Evolutionary conservation across 148 eudicot genomes (phyloP).

Genomic region (Heliosperma pusillum): DNA sequence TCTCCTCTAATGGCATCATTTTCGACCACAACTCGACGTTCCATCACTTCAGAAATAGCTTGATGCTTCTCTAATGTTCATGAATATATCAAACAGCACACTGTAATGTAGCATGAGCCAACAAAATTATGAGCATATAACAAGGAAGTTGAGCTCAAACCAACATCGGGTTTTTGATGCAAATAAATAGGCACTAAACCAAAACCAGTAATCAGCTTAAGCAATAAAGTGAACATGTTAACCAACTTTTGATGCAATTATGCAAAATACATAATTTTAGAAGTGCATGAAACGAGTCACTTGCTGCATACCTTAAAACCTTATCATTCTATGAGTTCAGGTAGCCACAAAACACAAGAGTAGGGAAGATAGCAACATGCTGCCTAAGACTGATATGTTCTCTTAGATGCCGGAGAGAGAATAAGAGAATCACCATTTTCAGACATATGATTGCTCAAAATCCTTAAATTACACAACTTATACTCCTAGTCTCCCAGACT

Average conservation of each 20-base stretch:
- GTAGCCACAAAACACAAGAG: not conserved
- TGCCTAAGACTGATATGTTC: too few species aligned
- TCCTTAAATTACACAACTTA: too few species aligned
- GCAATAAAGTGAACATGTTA: not conserved
- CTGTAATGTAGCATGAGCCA: not conserved
- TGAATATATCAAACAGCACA: constrained; percentile 8
- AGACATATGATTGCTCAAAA: not conserved
- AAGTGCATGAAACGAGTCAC: not conserved
- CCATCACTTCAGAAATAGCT: constrained; percentile 11
- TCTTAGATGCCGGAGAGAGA: too few species aligned
- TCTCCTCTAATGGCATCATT: not conserved
- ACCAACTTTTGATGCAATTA: not conserved
- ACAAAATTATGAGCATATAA: not conserved
- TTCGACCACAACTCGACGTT: constrained; percentile 5
- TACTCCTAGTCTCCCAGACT: too few species aligned
- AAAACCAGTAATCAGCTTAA: not conserved
- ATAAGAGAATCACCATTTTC: too few species aligned
- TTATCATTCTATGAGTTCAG: not conserved
- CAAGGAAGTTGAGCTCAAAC: not conserved
- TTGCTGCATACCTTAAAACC: not conserved
- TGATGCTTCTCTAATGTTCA: not conserved
- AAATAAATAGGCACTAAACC: too few species aligned
- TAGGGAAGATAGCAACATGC: not conserved
- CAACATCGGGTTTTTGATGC: not conserved
- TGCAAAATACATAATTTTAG: too few species aligned